These are phyloP conservation scores for Lathyrus aphaca DNA, from an alignment of 306 rosid species.

Conservation along the genomic window DNA sequence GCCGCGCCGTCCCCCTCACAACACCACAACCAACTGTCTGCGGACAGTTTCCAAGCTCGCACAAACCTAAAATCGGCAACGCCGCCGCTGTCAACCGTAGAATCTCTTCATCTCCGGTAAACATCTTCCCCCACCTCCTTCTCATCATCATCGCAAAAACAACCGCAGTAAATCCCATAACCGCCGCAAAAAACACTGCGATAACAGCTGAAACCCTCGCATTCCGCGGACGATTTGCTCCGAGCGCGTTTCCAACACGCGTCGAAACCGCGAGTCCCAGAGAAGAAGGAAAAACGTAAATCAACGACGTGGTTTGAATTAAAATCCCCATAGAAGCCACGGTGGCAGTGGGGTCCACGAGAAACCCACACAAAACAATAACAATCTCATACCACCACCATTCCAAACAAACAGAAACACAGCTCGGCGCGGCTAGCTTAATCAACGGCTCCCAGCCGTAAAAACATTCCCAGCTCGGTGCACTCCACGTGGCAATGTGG, in stretches of 20 bases:
- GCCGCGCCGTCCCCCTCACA: conserved; percentile 82
- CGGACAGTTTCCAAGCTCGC: conserved; percentile 95
- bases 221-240: conserved; percentile 51
- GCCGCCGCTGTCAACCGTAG: conserved; percentile 66
- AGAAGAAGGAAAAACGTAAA: conserved; percentile 86
- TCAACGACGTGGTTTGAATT: conserved; percentile 85
- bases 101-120: conserved; percentile 62
- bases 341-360: conserved; percentile 73
- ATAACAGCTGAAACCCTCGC: conserved; percentile 67
- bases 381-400: conserved; percentile 99
- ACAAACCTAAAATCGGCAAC: conserved; percentile 79
- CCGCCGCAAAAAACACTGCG: conserved; percentile 52
- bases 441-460: conserved; percentile 70
- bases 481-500: conserved; percentile 62
- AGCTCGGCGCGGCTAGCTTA: conserved; percentile 77
- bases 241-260: conserved; percentile 86
- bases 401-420: conserved; percentile 87
- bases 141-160: conserved; percentile 63
- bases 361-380: conserved; percentile 75
- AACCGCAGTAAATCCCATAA: conserved; percentile 66
- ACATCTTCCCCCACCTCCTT: conserved; percentile 69
- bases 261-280: conserved; percentile 81
- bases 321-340: conserved; percentile 92
- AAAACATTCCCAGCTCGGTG: conserved; percentile 68
- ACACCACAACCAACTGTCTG: conserved; percentile 95